Evolutionary conservation across 805 yeast genomes (phyloP), one percentile per base, ranked within the genome.

Genomic region (Lipomyces chichibuensis): DNA sequence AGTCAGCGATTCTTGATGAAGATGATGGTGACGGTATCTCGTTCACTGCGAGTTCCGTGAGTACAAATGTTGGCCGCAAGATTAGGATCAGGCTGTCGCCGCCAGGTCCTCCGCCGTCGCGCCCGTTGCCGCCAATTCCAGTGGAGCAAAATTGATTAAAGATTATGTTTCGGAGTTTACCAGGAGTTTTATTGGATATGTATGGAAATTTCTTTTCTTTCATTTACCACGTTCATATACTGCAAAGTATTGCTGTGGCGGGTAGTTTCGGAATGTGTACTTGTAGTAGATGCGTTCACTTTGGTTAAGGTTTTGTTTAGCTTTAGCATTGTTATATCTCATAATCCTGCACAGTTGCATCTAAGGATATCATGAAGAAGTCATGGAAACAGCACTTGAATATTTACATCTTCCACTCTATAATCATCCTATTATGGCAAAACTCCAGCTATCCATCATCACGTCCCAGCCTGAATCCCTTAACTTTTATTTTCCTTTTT

Each of bases 81-180:
- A 57, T 8, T 58, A 32, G 23, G 32, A 25, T 65, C 9, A 60
- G 27, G 27, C 32, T 14, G 20, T 29, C 27, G 29, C 64, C 63
- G 20, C 27, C 39, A 3, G 64, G 64, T 3, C 65, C 65, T 9
- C 62, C 59, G 11, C 65, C 65, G 27, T 25, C 51, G 6, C 43
- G 65, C 6, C 65, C 65, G 7, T 63, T 63, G n/a, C 65, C 65
- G 20, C 62, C 52, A 51, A 39, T 56, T 60, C 65, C 65, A 23
- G 59, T 51, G 3, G 43, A 60, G 27, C 51, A 57, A 57, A 43
- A 4, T 43, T n/a, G 49, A 43, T 17, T 6, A 14, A 5, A n/a
- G 49, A 5, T 17, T 43, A 17, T n/a, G 14, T 43, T 13, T 43
- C 2, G 49, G 23, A 43, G 23, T 17, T 43, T 43, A 17, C 3